These are phyloP conservation scores for Maudiozyma bulderi DNA, from an alignment of 805 yeast species.

Conservation along the genomic window DNA sequence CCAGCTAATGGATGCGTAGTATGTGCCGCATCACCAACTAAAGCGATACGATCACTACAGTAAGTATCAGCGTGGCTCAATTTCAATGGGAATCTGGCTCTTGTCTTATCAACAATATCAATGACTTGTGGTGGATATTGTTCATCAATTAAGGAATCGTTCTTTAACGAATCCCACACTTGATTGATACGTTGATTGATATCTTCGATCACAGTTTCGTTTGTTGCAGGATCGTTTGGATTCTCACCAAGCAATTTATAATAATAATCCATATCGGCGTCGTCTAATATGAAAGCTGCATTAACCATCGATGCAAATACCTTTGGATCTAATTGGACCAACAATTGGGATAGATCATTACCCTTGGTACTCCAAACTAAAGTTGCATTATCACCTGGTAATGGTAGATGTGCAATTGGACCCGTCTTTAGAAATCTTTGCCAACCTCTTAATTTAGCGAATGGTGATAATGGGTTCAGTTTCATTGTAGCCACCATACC, in stretches of 20 bases:
- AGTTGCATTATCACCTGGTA: constrained; percentile 80
- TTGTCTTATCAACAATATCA: constrained; percentile 48
- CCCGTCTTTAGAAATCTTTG: constrained; percentile 89
- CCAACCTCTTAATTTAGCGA: constrained; percentile 70
- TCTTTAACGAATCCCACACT: constrained; percentile 18
- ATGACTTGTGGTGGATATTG: constrained; percentile 58
- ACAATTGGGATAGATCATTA: constrained; percentile 57
- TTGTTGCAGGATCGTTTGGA: constrained; percentile 24
- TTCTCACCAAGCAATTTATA: constrained; percentile 34
- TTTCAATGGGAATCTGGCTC: constrained; percentile 84
- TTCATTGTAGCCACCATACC: constrained; percentile 90
- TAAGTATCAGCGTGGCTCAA: constrained; percentile 87
- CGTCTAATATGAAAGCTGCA: constrained; percentile 76
- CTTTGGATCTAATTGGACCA: constrained; percentile 49
- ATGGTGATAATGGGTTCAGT: constrained; percentile 63
- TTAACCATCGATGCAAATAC: constrained; percentile 65
- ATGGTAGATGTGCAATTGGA: constrained; percentile 83
- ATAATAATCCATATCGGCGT: constrained; percentile 65
- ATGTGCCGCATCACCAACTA: constrained; percentile 98
- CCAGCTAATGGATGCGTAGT: constrained; percentile 97
- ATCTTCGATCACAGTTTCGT: constrained; percentile 49
- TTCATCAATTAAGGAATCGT: constrained; percentile 42
- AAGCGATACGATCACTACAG: constrained; percentile 71
- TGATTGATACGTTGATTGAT: constrained; percentile 56
- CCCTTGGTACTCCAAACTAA: constrained; percentile 89